Evolutionary conservation across 345 rosid genomes (phyloP).

Genomic region (Clausena lansium): DNA sequence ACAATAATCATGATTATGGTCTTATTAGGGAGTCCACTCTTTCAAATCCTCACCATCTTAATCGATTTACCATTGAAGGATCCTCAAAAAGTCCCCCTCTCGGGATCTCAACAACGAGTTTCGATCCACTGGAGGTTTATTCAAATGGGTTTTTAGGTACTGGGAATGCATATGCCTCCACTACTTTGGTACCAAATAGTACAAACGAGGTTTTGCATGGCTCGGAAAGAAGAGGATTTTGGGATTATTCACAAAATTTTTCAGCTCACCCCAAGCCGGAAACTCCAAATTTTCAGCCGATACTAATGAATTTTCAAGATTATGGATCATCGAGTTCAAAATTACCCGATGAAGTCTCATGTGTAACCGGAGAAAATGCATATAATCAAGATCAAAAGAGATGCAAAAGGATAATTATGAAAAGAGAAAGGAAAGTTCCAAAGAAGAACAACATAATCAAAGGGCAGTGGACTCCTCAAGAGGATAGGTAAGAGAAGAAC

Average conservation of each 20-base stretch:
- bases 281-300: neutral
- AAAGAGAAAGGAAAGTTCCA: slow-evolving; percentile 16
- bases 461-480: slow-evolving; percentile 71
- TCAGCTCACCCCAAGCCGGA: neutral
- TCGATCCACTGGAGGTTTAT: slow-evolving; percentile 10
- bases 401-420: slow-evolving; percentile 21
- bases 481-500: slow-evolving; percentile 43
- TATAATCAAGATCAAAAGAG: slow-evolving; percentile 15
- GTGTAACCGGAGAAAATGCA: slow-evolving; percentile 16
- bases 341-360: slow-evolving; percentile 24
- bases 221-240: neutral
- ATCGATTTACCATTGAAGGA: slow-evolving; percentile 16
- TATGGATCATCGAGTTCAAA: neutral
- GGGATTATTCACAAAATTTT: slow-evolving; percentile 14
- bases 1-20: slow-evolving; percentile 7
- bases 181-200: neutral
- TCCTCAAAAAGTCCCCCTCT: slow-evolving; percentile 19
- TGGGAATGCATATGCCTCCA: neutral
- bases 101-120: slow-evolving; percentile 16
- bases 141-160: neutral
- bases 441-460: slow-evolving; percentile 42
- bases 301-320: slow-evolving; percentile 1
- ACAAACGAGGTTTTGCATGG: slow-evolving; percentile 21
- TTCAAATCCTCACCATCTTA: slow-evolving; percentile 10
- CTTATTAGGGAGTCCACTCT: neutral